Evolutionary conservation across 179 eudicot genomes (phyloP).

Genomic region (Monotropa hypopitys): DNA sequence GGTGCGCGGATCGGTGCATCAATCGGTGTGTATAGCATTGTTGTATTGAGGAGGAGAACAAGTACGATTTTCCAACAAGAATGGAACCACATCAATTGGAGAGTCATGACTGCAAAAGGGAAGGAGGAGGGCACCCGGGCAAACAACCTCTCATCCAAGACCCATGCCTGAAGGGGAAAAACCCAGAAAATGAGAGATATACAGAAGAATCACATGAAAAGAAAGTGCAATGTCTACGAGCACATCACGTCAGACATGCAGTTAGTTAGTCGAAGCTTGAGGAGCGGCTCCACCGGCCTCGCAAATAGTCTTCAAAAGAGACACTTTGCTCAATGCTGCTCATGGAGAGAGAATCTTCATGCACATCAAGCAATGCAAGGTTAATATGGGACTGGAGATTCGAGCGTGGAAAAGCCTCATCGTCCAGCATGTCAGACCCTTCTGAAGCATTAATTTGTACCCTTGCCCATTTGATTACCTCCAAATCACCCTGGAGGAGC

Average conservation of each 20-base stretch:
- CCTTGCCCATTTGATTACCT: slow-evolving; percentile 57
- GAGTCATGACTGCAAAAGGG: slow-evolving; percentile 9
- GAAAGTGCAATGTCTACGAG: slow-evolving; percentile 14
- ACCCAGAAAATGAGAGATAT: background rate
- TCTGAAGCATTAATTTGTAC: slow-evolving; percentile 39
- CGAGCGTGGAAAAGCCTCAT: slow-evolving; percentile 38
- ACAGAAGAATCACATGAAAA: slow-evolving; percentile 5
- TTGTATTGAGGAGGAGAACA: background rate
- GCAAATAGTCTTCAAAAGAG: slow-evolving; percentile 73
- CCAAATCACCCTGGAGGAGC: slow-evolving; percentile 67
- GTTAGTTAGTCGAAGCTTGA: slow-evolving; percentile 61
- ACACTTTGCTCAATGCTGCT: slow-evolving; percentile 64
- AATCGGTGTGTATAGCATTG: no score
- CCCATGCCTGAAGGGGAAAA: slow-evolving; percentile 2
- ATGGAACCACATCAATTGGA: background rate
- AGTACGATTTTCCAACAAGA: background rate
- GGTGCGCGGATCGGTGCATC: no score
- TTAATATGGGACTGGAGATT: slow-evolving; percentile 66
- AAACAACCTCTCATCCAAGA: slow-evolving; percentile 33
- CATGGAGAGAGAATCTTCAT: slow-evolving; percentile 64
- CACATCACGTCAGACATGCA: slow-evolving; percentile 8
- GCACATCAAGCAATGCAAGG: slow-evolving; percentile 74
- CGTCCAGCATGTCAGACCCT: slow-evolving; percentile 34
- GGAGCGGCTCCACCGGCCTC: slow-evolving; percentile 76
- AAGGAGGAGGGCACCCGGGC: slow-evolving; percentile 28